Conservation (phyloP, 306 rosid genomes). For the Lathyrus aphaca region DNA sequence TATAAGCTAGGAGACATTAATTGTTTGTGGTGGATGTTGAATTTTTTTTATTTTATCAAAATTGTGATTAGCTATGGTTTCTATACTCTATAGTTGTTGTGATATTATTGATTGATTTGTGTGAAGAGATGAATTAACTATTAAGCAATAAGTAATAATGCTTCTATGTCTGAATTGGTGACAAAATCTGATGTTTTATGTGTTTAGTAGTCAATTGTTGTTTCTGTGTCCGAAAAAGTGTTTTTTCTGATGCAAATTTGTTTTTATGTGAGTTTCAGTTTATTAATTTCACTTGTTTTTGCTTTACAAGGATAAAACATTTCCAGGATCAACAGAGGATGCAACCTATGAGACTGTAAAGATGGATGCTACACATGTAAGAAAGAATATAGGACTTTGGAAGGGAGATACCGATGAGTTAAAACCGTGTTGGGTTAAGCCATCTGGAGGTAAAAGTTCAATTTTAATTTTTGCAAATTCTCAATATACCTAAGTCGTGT, state of each 20-base stretch:
- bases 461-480: constrained; percentile 19
- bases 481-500: constrained; percentile 3
- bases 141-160: constrained; percentile 8
- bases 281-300: constrained; percentile 28
- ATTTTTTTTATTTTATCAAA: constrained; percentile 20
- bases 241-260: constrained; percentile 28
- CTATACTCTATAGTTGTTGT: not conserved
- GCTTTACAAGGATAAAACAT: constrained; percentile 61
- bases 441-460: constrained; percentile 58
- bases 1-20: not conserved
- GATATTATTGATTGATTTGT: constrained; percentile 29
- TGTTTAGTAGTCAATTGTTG: not conserved
- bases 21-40: constrained; percentile 10
- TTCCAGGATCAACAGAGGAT: constrained; percentile 71
- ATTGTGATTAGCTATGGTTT: not conserved
- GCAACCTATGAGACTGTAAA: constrained; percentile 50
- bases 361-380: constrained; percentile 49
- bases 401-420: constrained; percentile 65
- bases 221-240: not conserved
- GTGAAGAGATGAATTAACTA: constrained; percentile 5
- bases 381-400: constrained; percentile 63
- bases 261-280: constrained; percentile 5
- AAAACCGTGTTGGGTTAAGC: constrained; percentile 85
- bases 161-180: constrained; percentile 15
- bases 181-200: not conserved